Evolutionary conservation across 129 eudicot genomes (phyloP), one percentile per base, ranked within the genome.

Genomic region (Lactuca sativa): DNA sequence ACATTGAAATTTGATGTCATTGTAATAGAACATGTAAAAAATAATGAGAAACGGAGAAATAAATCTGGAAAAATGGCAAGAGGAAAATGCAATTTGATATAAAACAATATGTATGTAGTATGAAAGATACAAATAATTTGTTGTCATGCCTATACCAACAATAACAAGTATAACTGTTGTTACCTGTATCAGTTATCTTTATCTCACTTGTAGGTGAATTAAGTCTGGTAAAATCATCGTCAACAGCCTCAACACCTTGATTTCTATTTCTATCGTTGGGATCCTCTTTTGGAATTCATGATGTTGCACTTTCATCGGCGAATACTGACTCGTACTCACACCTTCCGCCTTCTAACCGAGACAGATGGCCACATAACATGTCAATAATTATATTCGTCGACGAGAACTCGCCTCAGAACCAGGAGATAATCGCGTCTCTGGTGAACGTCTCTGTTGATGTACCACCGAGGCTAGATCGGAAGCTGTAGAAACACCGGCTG

Each of bases 351-450:
- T n/a, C n/a, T n/a, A n/a, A n/a, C n/a, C n/a, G n/a, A n/a, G n/a
- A n/a, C n/a, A n/a, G n/a, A 73, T 93, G 98, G 59, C 78, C 49
- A 52, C 97, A 89, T 12, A 93, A 88, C 51, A 92, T 78, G 44
- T 93, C 98, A 59, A 93, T 93, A 15, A 93, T 93, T 43, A 97
- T 95, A 81, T 93, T 93, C 30, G 98, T 95, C 13, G 97, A 96
- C 41, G 98, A 95, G 51, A 93, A 93, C 81, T 93, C 98, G 48
- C 92, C 95, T 17, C 90, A 74, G 74, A 81, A 86, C 98, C 98
- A 93, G n/a, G 96, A 85, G 65, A 93, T 75, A 9, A 80, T 80
- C 6, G 96, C 83, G 77, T 93, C 97, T 76, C 86, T 89, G 0
- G 91, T 83, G 47, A 67, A 72, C 40, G 77, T 16, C 41, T 85